Base-by-base conservation (phyloP, 345 rosid genomes). In the Brassica carinata region DNA sequence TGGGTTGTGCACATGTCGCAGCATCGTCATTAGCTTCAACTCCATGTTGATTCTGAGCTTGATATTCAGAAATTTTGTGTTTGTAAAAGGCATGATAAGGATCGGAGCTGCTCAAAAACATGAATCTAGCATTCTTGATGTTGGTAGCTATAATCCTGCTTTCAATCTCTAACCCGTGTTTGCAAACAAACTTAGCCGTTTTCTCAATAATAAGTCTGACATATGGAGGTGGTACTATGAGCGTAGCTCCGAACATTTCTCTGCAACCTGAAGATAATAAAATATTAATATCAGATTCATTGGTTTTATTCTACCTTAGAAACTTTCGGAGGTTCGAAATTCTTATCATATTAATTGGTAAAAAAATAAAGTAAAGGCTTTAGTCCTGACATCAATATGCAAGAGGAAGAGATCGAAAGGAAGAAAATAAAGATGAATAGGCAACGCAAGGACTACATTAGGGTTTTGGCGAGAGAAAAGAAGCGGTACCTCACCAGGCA, bases 141-240 rank as follows among this genome's bases (percentile, higher is more conserved):
- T 51, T 51, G 58, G 58, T 4, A n/a, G 58, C 58, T 51, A 5
- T 51, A 51, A 51, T 51, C 58, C 17, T 51, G 58, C n/a, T 51
- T n/a, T 51, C 58, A 51, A 51, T 51, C 58, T 51, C 58, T n/a
- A 51, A n/a, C 58, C 58, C 58, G 58, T 51, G 58, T 51, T 51
- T 51, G 58, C 58, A 14, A 51, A 51, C 58, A 51, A 51, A 51
- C 58, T 51, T 51, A 51, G 58, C 58, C 58, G 58, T 51, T 51
- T 51, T 51, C 58, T 14, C 58, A 8, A 51, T 51, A 51, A n/a
- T 51, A 51, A 5, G 7, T 18, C 18, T 51, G 17, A 51, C 18
- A 51, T 51, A 51, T 51, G 58, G 58, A 51, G 58, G 58, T 51
- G 58, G 58, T 51, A 51, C 18, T 14, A 23, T 23, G 26, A 23